phyloP scores from a whole-genome alignment of 768 basidiomycete species.

The Rhizopogon sp. region DNA sequence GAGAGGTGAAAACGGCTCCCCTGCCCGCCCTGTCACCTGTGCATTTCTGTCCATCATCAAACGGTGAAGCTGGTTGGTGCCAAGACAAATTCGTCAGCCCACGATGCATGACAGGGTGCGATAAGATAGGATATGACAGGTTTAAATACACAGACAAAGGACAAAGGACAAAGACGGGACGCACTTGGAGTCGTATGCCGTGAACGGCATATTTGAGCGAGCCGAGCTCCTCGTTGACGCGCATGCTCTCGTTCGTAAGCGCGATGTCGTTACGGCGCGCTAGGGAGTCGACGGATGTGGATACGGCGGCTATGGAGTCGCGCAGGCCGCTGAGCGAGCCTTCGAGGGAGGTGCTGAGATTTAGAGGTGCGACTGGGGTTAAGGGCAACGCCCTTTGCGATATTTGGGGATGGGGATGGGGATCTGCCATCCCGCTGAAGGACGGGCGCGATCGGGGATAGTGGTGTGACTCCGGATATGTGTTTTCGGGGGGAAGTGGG shows the following conservation, averaged over 20 bases:
- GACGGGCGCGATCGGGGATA: conserved; percentile 11
- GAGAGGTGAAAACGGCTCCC: conserved; percentile 21
- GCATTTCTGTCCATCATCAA: conserved; percentile 77
- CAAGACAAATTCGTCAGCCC: conserved; percentile 8
- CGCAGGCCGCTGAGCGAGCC: conserved; percentile 55
- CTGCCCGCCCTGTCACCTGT: conserved; percentile 43
- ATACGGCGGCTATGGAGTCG: conserved; percentile 55
- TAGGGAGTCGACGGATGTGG: conserved; percentile 55
- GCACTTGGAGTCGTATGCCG: conserved; percentile 75
- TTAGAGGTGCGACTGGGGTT: conserved; percentile 51
- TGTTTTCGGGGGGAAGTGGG: conserved; percentile 13
- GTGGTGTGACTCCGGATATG: conserved; percentile 6
- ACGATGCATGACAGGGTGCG: not conserved
- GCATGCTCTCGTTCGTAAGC: conserved; percentile 63
- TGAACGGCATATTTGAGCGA: conserved; percentile 65
- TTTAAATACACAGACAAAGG: too few relatives aligned
- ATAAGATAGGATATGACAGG: conserved; percentile 1
- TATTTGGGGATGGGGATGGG: conserved; percentile 3
- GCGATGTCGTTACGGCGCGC: conserved; percentile 62
- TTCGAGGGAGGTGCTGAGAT: conserved; percentile 57
- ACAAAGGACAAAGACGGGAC: conserved; percentile 11
- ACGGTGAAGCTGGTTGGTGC: conserved; percentile 45
- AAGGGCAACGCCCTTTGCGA: conserved; percentile 25
- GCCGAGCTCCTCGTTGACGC: conserved; percentile 70
- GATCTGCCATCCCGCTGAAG: conserved; percentile 16